Evolutionary conservation across 2,329 filamentous ascomycete genomes (phyloP), one percentile per base, ranked within the genome.

Genomic region (Nothophoma quercina): DNA sequence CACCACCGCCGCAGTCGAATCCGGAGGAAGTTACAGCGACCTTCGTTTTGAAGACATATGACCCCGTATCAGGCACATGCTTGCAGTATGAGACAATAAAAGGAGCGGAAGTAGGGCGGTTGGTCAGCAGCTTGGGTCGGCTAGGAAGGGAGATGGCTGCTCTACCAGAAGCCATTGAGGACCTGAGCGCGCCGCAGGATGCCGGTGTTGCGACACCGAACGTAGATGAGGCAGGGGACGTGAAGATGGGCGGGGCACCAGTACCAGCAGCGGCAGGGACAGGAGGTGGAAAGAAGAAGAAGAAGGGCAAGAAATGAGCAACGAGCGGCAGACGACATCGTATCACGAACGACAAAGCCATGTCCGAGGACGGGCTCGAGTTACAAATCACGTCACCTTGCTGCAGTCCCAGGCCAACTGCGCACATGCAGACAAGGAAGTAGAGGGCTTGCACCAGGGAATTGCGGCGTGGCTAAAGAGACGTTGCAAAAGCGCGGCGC

Each of bases 31-130:
- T 64, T 13, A 67, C 63, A 32, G 92, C 88, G 60, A 85, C 82
- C 48, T 87, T 99, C 43, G 88, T 87, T 4, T 79, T 99, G 56
- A 98, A 96, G 79, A 95, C 95, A 4, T 98, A 87, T 78, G 91
- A 97, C 73, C 89, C 95, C 0, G 79, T 79, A 33, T 89, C 87
- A 47, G 95, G 95, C 68, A 87, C 88, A 51, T 88, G 88, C 56
- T 83, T 99, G 58, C 96, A 97, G 78, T 98, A 97, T 81, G 84
- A 85, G 71, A 99, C 95, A 28, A 88, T 88, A 71, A 96, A 96
- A 77, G 91, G 89, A 16, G 90, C 91, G 16, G 93, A 98, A 77
- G 92, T 99, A 8, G 88, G 89, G 19, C 82, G 95, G 22, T 77
- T 99, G 65, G 85, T 99, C 51, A 85, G 86, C 43, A 85, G 88